Evolutionary conservation across 129 eudicot genomes (phyloP).

Genomic region (Smallanthus sonchifolius): DNA sequence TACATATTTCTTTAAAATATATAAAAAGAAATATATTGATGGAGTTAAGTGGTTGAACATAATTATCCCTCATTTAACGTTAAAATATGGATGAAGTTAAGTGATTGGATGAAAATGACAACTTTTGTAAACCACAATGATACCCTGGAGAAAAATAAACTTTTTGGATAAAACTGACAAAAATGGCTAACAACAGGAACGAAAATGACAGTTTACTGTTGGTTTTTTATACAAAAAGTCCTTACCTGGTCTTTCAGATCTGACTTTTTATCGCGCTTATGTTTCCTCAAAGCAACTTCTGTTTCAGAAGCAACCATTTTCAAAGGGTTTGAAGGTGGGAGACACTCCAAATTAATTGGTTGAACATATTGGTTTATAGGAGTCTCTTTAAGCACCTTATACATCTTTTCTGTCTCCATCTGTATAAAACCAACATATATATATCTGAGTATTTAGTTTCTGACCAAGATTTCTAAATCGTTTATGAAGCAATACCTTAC

Average conservation of each 20-base stretch:
- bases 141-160: too few relatives aligned
- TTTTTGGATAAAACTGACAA: too few relatives aligned
- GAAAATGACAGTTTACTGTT: too few relatives aligned
- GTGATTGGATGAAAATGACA: too few relatives aligned
- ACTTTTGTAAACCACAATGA: too few relatives aligned
- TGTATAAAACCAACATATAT: slow-evolving; percentile 23
- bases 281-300: slow-evolving; percentile 28
- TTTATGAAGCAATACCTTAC: slow-evolving; percentile 50
- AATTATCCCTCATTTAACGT: too few relatives aligned
- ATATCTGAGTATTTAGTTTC: neutral
- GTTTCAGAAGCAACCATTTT: slow-evolving; percentile 37
- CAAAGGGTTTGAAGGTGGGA: slow-evolving; percentile 36
- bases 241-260: slow-evolving; percentile 54
- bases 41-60: too few relatives aligned
- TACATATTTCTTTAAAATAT: too few relatives aligned
- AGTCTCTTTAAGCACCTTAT: slow-evolving; percentile 44
- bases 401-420: slow-evolving; percentile 75
- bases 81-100: too few relatives aligned
- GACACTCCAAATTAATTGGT: slow-evolving; percentile 40
- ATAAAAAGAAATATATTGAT: too few relatives aligned
- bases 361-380: slow-evolving; percentile 34
- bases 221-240: neutral
- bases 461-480: neutral
- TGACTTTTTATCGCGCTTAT: slow-evolving; percentile 27
- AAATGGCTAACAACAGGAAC: too few relatives aligned